These are phyloP conservation scores for Nyctanthes arbortristis DNA, from an alignment of 257 asterid genomes.

Conservation along the genomic window DNA sequence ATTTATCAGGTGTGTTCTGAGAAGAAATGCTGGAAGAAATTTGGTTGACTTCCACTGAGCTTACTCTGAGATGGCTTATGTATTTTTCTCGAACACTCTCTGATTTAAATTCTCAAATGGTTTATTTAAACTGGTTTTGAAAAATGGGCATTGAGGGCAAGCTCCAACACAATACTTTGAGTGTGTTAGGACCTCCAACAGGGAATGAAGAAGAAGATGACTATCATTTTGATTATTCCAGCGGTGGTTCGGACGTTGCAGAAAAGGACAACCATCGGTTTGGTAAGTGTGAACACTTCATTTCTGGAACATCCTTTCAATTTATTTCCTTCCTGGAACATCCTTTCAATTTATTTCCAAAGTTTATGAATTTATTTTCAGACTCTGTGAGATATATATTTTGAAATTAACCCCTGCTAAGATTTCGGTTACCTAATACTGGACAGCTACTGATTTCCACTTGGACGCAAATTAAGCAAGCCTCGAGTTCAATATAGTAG, in stretches of 20 bases:
- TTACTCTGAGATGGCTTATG: background rate
- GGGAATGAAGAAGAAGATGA: slow-evolving; percentile 81
- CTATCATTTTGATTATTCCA: slow-evolving; percentile 67
- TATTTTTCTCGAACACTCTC: background rate
- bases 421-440: slow-evolving; percentile 16
- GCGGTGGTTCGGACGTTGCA: slow-evolving; percentile 75
- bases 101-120: background rate
- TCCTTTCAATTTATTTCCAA: slow-evolving; percentile 12
- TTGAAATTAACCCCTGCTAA: background rate
- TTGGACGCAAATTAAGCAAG: slow-evolving; percentile 69
- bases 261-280: slow-evolving; percentile 59
- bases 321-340: slow-evolving; percentile 6
- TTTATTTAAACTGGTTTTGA: slow-evolving; percentile 69
- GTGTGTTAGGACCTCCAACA: slow-evolving; percentile 88
- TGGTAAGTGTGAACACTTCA: slow-evolving; percentile 48
- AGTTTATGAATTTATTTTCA: slow-evolving; percentile 12
- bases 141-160: slow-evolving; percentile 94
- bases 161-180: slow-evolving; percentile 91
- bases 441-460: slow-evolving; percentile 64
- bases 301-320: no score
- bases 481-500: slow-evolving; percentile 60
- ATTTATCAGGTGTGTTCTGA: background rate
- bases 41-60: background rate
- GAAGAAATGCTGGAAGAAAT: background rate
- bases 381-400: background rate